A percentile compares a stretch with the other conserved stretches of the same genome.
Evolutionary conservation across 192 early-diverging fungal genomes (phyloP).

Genomic region (Coemansia furcata): DNA sequence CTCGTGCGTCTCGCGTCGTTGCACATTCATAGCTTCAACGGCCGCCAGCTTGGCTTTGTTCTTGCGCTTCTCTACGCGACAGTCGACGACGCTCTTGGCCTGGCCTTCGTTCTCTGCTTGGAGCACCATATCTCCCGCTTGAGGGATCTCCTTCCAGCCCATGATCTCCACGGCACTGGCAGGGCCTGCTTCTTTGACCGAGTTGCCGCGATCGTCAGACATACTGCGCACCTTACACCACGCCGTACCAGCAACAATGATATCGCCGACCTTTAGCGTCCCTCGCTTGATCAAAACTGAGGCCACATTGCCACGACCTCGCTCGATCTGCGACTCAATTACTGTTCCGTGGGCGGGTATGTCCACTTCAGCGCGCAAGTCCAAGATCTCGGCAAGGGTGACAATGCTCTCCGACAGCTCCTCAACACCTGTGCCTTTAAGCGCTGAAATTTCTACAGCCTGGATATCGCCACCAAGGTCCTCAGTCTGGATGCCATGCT

Average conservation of each 20-base stretch:
- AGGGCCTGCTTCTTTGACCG: conserved; percentile 74
- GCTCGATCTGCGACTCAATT: conserved; percentile 86
- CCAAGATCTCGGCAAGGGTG: conserved; percentile 81
- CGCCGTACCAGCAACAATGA: conserved; percentile 81
- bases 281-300: conserved; percentile 88
- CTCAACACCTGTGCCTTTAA: conserved; percentile 85
- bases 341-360: conserved; percentile 80
- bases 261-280: conserved; percentile 72
- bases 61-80: conserved; percentile 63
- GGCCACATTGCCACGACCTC: conserved; percentile 81
- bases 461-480: conserved; percentile 93
- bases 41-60: conserved; percentile 60
- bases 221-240: conserved; percentile 88
- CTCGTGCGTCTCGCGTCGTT: conserved; percentile 58
- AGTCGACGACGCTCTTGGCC: conserved; percentile 74
- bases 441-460: conserved; percentile 84
- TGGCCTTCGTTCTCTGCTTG: conserved; percentile 59
- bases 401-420: conserved; percentile 86
- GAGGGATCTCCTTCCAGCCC: conserved; percentile 92
- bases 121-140: conserved; percentile 86
- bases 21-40: conserved; percentile 76
- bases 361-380: conserved; percentile 78
- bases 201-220: conserved; percentile 72
- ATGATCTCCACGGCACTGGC: conserved; percentile 81
- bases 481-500: conserved; percentile 82